Evolutionary conservation across 495 filamentous ascomycete genomes (phyloP).

Genomic region (Cudoniella acicularis): DNA sequence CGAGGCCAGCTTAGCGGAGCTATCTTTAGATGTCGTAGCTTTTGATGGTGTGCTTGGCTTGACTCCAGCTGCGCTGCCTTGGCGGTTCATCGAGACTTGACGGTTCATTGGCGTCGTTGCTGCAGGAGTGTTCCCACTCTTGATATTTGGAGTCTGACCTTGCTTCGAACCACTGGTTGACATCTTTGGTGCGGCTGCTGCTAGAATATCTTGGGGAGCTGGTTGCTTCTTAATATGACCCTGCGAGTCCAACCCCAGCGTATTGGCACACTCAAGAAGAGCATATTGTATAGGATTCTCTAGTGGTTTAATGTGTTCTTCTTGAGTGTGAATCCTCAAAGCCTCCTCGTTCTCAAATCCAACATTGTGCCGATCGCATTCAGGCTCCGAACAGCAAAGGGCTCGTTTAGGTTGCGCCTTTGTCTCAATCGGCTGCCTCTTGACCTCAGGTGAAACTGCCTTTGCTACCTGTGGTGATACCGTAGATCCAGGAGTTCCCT

Average conservation of each 20-base stretch:
- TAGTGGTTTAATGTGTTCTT: constrained; percentile 51
- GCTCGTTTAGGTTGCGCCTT: constrained; percentile 32
- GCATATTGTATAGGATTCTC: constrained; percentile 50
- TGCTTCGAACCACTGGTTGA: constrained; percentile 36
- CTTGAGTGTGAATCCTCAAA: constrained; percentile 44
- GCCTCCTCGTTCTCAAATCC: constrained; percentile 54
- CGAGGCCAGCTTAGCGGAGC: constrained; percentile 16
- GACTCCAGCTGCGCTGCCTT: constrained; percentile 34
- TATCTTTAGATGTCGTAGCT: constrained; percentile 11
- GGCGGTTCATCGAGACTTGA: constrained; percentile 44
- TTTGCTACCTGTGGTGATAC: constrained; percentile 48
- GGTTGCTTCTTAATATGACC: constrained; percentile 33
- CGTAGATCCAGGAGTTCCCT: constrained; percentile 25
- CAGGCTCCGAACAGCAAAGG: constrained; percentile 20
- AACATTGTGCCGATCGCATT: constrained; percentile 27
- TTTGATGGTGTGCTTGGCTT: constrained; percentile 21
- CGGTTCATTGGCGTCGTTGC: constrained; percentile 43
- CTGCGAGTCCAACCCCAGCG: constrained; percentile 43
- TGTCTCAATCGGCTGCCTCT: constrained; percentile 35
- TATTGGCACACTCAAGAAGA: constrained; percentile 39
- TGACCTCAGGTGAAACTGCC: constrained; percentile 38
- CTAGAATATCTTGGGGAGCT: not conserved
- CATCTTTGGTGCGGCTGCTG: constrained; percentile 10
- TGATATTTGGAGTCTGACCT: constrained; percentile 34
- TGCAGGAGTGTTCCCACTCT: constrained; percentile 26